These are phyloP conservation scores for Backusella macrospora DNA, from an alignment of 192 early-diverging fungal species.

Conservation along the genomic window DNA sequence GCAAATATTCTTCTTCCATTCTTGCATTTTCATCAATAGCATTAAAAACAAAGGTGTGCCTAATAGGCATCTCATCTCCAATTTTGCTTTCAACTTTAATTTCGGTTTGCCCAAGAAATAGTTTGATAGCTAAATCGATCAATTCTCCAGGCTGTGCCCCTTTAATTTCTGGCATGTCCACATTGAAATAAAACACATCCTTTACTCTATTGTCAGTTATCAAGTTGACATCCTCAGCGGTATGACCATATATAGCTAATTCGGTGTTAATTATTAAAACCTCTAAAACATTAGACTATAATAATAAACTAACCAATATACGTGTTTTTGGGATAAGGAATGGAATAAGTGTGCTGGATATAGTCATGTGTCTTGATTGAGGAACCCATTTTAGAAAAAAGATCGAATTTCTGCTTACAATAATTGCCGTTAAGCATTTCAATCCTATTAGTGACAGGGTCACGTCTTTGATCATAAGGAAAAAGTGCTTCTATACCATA, in stretches of 20 bases:
- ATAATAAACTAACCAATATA: conserved; percentile 1
- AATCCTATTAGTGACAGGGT: not conserved
- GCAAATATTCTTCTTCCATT: not conserved
- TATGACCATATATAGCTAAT: not conserved
- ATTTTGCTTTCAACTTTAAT: conserved; percentile 5
- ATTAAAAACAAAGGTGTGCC: not conserved
- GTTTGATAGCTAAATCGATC: not conserved
- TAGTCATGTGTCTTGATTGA: not conserved
- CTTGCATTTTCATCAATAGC: not conserved
- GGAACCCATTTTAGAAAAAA: not conserved
- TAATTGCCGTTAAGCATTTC: not conserved
- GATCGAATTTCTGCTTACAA: not conserved
- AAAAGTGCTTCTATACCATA: conserved; percentile 8
- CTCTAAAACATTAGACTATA: not conserved
- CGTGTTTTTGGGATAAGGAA: conserved; percentile 13
- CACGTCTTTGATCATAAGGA: not conserved
- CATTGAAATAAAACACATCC: not conserved
- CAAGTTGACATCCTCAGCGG: not conserved
- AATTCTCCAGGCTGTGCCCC: not conserved
- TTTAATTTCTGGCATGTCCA: not conserved
- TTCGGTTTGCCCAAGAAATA: conserved; percentile 14
- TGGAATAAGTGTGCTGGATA: not conserved
- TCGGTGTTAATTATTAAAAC: not conserved
- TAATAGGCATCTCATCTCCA: not conserved
- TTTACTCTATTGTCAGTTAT: not conserved